Evolutionary conservation across 1,284 basidiomycete genomes (phyloP).

Genomic region (Hemileccinum hortonii): DNA sequence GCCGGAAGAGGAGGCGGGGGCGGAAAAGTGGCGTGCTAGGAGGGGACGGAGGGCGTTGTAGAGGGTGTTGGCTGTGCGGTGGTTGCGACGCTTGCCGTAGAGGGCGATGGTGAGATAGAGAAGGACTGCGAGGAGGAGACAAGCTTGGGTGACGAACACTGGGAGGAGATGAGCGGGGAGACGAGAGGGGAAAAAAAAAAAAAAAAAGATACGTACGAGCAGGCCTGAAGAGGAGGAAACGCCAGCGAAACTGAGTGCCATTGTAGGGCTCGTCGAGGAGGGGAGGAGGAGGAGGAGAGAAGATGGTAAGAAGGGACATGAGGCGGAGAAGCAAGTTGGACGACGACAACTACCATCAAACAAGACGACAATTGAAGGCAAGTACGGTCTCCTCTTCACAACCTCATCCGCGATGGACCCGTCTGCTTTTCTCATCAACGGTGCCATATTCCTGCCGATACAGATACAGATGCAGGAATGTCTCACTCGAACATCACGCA

Average conservation of each 20-base stretch:
- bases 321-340: slow-evolving; percentile 5
- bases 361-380: slow-evolving; percentile 6
- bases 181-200: fast-evolving
- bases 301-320: slow-evolving; percentile 39
- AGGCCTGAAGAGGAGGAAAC: slow-evolving; percentile 76
- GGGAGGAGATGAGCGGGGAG: background rate
- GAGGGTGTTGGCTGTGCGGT: slow-evolving; percentile 58
- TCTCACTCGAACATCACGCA: background rate
- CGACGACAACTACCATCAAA: slow-evolving; percentile 13
- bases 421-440: slow-evolving; percentile 19
- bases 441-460: slow-evolving; percentile 21
- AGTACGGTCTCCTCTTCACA: slow-evolving; percentile 3
- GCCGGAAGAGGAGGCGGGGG: slow-evolving; percentile 50
- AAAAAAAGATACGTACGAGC: slow-evolving; percentile 46
- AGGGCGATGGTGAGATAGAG: slow-evolving; percentile 55
- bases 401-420: slow-evolving; percentile 27
- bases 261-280: slow-evolving; percentile 48
- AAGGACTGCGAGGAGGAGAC: slow-evolving; percentile 52
- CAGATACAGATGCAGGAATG: slow-evolving; percentile 33
- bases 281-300: slow-evolving; percentile 52
- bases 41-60: slow-evolving; percentile 54
- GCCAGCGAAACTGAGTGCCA: slow-evolving; percentile 71
- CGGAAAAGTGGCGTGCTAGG: slow-evolving; percentile 67
- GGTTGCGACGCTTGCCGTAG: slow-evolving; percentile 56
- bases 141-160: slow-evolving; percentile 69